Evolutionary conservation across 2,329 filamentous ascomycete species (phyloP), one percentile per base, ranked within the genome.

Genomic region (Pochonia chlamydosporia): DNA sequence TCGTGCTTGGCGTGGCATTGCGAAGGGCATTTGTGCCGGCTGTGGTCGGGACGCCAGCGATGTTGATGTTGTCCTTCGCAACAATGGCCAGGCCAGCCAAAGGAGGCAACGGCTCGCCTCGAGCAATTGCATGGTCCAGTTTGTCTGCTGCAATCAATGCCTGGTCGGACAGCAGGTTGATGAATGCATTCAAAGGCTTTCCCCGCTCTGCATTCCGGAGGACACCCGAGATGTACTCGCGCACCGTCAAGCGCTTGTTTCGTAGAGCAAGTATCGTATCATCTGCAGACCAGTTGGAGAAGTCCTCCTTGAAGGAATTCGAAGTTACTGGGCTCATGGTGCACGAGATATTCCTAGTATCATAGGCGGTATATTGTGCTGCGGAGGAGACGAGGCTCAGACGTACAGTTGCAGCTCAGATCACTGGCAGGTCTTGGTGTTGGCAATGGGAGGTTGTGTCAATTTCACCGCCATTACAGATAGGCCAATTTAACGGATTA

Each of bases 41-140:
- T 10, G 49, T 55, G 2, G 53, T 55, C 1, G 46, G 43, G 5
- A 53, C 2, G 4, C 49, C 47, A 4, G 42, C 28, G 18, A 55
- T 16, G 37, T 56, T 54, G 46, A 56, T 56, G 31, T 55, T 56
- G 44, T 56, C 54, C 25, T 56, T 56, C 16, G 44, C 47, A 31
- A 53, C 54, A 36, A 56, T 50, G n/a, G 54, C 53, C 4, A 56
- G 48, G 3, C 54, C 54, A 16, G 52, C 54, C 13, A 56, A 50
- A 18, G 53, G 54, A 10, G 53, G 49, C 14, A 54, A 39, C 3
- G 47, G 4, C 5, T 43, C 39, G 2, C 53, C 53, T 5, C 46
- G 21, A 16, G 49, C 47, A 25, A 52, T 48, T 6, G 30, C 39
- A 14, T 18, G 23, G 30, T 47, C 45, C 4, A 47, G 28, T 11